These are phyloP conservation scores for Mangifera indica DNA, from an alignment of 345 rosid genomes.

Conservation along the genomic window DNA sequence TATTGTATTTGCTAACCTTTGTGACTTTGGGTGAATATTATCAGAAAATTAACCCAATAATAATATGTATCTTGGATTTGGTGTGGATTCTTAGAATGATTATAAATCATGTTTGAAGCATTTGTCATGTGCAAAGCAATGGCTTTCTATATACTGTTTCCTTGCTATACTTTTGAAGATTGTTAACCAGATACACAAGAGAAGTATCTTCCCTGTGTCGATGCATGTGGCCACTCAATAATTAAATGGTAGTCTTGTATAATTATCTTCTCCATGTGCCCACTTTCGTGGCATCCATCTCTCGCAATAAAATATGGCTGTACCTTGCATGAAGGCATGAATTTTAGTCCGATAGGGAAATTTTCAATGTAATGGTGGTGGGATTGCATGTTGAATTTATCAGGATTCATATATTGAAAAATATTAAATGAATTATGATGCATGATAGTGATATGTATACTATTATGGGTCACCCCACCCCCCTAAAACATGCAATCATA, in stretches of 20 bases:
- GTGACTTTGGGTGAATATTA: constrained; percentile 21
- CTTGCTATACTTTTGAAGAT: not conserved
- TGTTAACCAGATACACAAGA: constrained; percentile 8
- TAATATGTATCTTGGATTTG: constrained; percentile 24
- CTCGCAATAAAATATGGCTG: not conserved
- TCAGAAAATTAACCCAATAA: constrained; percentile 16
- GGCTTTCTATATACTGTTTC: not conserved
- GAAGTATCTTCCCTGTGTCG: constrained; percentile 20
- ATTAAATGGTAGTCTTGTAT: not conserved
- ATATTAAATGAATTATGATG: too few species aligned
- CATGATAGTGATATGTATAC: too few species aligned
- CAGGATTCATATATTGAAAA: too few species aligned
- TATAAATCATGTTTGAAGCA: constrained; percentile 6
- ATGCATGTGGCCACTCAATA: constrained; percentile 29
- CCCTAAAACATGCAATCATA: too few species aligned
- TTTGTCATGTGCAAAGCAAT: constrained; percentile 17
- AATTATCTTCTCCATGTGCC: constrained; percentile 19
- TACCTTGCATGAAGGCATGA: not conserved
- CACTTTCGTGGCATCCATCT: not conserved
- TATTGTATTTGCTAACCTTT: constrained; percentile 13
- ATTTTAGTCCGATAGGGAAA: not conserved
- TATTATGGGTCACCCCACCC: too few species aligned
- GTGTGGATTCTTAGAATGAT: constrained; percentile 14
- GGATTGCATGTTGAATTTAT: not conserved
- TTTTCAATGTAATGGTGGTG: not conserved